These are phyloP conservation scores for Lachnellula hyalina DNA, from an alignment of 2,329 filamentous ascomycete species.

Conservation along the genomic window DNA sequence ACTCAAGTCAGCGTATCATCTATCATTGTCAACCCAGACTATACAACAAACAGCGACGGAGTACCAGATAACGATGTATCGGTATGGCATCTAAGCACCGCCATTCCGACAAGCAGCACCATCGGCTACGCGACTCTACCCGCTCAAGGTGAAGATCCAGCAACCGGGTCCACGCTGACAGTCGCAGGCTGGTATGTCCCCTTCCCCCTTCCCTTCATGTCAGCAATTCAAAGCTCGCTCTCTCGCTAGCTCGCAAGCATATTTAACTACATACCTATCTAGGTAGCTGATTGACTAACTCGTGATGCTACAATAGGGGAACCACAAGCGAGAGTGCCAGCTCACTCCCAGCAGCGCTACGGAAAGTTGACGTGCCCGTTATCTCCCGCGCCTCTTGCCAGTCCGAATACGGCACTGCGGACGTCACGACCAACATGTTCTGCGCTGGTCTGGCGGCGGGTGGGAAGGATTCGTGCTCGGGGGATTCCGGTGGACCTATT, in stretches of 20 bases:
- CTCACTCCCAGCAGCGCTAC: slow-evolving; percentile 11
- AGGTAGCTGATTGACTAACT: no score
- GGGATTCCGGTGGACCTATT: slow-evolving; percentile 22
- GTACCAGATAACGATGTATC: slow-evolving; percentile 12
- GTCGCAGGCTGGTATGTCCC: slow-evolving; percentile 5
- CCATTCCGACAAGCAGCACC: slow-evolving; percentile 12
- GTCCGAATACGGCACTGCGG: slow-evolving; percentile 11
- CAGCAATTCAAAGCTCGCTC: no score
- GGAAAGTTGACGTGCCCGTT: slow-evolving; percentile 18
- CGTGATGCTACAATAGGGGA: no score
- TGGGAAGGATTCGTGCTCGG: slow-evolving; percentile 20
- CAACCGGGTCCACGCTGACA: slow-evolving; percentile 7
- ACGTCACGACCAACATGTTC: slow-evolving; percentile 17
- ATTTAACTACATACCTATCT: no score
- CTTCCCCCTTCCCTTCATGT: no score
- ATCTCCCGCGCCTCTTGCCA: slow-evolving; percentile 14
- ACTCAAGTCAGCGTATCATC: slow-evolving; percentile 9
- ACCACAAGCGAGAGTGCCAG: slow-evolving; percentile 2
- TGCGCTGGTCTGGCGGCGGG: slow-evolving; percentile 18
- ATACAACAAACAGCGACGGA: slow-evolving; percentile 6
- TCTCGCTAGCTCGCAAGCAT: no score
- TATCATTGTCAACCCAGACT: slow-evolving; percentile 16
- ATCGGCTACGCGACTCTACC: slow-evolving; percentile 17
- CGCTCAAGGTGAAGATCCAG: slow-evolving; percentile 17
- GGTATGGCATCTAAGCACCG: slow-evolving; percentile 15